Evolutionary conservation across 192 early-diverging fungal species (phyloP), one percentile per base, ranked within the genome.

Genomic region (Coemansia sp.): DNA sequence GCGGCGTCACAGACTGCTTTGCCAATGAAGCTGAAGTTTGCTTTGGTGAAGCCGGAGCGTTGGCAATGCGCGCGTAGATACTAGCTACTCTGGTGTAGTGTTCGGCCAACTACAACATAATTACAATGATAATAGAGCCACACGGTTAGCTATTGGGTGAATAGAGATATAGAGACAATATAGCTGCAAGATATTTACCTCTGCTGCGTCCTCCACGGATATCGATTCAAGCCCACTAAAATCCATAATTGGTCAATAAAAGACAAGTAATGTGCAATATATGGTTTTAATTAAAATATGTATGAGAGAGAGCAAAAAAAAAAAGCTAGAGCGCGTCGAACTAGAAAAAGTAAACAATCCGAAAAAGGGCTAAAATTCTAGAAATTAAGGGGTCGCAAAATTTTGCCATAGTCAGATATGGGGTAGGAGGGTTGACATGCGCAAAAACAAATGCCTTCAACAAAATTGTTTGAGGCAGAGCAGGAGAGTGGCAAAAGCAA

Each of bases 181-280:
- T 21, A 9, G 19, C 9, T 48, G n/a, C 45, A 21, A 21, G n/a
- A 4, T 9, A 53, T 4, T 53, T 29, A 29, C 50, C 50, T 53
- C 50, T 4, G 50, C 14, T 9, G 50, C 50, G 50, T 53, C 50
- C 50, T 53, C 50, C 50, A 53, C 50, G 50, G 50, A 53, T 53
- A 53, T 53, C 50, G 50, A 53, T 14, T 53, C 50, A 53, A 53
- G 23, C 14, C 12, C 50, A 11, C 50, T 53, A 5, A 53, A 29
- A 29, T 53, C 50, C 50, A 53, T 53, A 14, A 3, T 29, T 29
- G 2, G 25, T 11, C 8, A 4, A 27, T 2, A 8, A 19, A 48
- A 19, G 19, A 9, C 7, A 48, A 48, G 8, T 48, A 48, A 8
- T 21, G 7, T 21, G 19, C 6, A 19, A 4, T 21, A 48, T 21